Evolutionary conservation across 2,329 filamentous ascomycete species (phyloP).

Genomic region (Aspergillus eucalypticola): DNA sequence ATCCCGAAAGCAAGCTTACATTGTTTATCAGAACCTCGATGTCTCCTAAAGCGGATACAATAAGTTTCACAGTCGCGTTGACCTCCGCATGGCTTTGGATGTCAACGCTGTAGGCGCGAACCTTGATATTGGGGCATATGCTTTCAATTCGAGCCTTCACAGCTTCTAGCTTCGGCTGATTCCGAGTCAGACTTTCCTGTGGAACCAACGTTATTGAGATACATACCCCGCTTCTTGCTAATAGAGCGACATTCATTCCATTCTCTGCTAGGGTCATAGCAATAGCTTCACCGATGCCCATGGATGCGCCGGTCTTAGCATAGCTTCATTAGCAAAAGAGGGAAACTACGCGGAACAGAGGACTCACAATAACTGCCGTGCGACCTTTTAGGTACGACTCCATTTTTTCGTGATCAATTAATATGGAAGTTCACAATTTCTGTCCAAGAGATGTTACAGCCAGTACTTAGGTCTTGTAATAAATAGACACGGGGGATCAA

Average conservation of each 20-base stretch:
- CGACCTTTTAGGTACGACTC: too few species aligned
- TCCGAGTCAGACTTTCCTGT: too few species aligned
- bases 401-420: too few species aligned
- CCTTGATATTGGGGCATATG: constrained; percentile 7
- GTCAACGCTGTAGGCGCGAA: constrained; percentile 20
- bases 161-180: constrained; percentile 24
- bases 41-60: constrained; percentile 35
- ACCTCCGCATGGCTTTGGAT: constrained; percentile 22
- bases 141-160: constrained; percentile 6
- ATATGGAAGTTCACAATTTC: too few species aligned
- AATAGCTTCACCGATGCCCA: constrained; percentile 52
- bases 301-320: constrained; percentile 43
- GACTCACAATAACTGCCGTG: too few species aligned
- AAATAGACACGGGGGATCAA: too few species aligned
- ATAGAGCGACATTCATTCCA: constrained; percentile 46
- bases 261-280: constrained; percentile 41
- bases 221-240: constrained; percentile 41
- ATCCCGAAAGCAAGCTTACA: constrained; percentile 13
- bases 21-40: constrained; percentile 54
- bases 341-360: background rate
- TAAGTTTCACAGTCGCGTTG: constrained; percentile 31
- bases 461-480: too few species aligned
- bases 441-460: too few species aligned
- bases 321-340: background rate
- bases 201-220: background rate